Base-by-base conservation (phyloP, 2,329 filamentous ascomycete species). In the Monilinia fructigena region DNA sequence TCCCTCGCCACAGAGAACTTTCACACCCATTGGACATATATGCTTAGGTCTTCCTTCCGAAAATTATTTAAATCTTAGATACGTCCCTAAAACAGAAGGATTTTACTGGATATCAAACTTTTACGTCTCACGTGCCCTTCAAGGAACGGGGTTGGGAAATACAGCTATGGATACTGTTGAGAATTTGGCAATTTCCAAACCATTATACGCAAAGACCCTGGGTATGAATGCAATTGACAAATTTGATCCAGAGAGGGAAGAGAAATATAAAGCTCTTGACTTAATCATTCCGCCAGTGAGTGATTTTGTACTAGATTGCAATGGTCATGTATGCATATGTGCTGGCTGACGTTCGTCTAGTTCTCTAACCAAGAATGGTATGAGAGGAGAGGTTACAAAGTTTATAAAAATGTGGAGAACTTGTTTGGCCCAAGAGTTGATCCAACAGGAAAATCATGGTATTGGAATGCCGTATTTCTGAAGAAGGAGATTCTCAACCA, bases 301-400 rank as follows among this genome's bases (percentile, higher is more conserved):
- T 56, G 23, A n/a, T 52, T 55, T 4, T 7, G 12, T 16, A 28
- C 2, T 45, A 10, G 4, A 16, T 31, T 53, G 23, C 18, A 11
- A 31, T 35, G 35, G 14, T 2, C 6, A 50, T 42, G 18, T 54
- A 47, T 42, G 59, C 6, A 52, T 23, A 12, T 16, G 26, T n/a
- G 4, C 31, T 35, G 31, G 31, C 31, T 54, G 23, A 62, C 20
- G 5, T 62, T 54, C 54, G 6, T 50, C n/a, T 60, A 73, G 72
- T 67, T 74, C 54, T 68, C 66, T 14, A 72, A 69, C 48, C 70
- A 74, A 52, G 68, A 69, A 20, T 74, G 72, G 74, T 75, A 75
- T 69, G 67, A 66, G 45, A 69, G 72, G 47, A 70, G 72, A 31
- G 73, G 72, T 6, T 75, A 74, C 68, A 28, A 70, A 48, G 58